These are phyloP conservation scores for Chaetomium tenue DNA, from an alignment of 495 filamentous ascomycete genomes.

Conservation along the genomic window DNA sequence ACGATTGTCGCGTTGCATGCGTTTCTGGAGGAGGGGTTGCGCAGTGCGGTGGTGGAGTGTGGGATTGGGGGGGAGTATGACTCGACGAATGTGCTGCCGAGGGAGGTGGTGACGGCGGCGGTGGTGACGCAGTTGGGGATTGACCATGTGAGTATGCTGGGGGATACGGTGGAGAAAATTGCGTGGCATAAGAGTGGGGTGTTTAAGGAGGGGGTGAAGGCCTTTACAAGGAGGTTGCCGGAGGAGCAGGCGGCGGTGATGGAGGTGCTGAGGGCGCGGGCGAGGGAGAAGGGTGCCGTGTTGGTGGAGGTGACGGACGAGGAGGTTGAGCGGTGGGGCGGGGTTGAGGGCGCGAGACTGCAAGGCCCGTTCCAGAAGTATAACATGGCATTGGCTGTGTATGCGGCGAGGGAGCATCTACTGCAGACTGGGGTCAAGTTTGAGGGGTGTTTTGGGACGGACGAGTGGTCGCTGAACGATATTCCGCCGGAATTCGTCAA, in stretches of 20 bases:
- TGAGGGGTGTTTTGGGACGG: constrained; percentile 24
- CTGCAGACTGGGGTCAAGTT: constrained; percentile 21
- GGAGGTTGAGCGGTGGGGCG: constrained; percentile 41
- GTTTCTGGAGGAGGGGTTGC: constrained; percentile 44
- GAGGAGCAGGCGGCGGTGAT: constrained; percentile 32
- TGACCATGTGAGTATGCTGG: constrained; percentile 53
- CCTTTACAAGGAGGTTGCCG: constrained; percentile 38
- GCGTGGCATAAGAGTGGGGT: constrained; percentile 56
- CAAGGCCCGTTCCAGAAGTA: constrained; percentile 47
- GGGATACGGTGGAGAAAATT: constrained; percentile 47
- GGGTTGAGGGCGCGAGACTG: constrained; percentile 32
- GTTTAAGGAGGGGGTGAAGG: constrained; percentile 43
- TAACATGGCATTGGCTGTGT: constrained; percentile 47
- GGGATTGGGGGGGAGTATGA: constrained; percentile 55
- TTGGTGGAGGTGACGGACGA: constrained; percentile 39
- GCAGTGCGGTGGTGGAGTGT: constrained; percentile 47
- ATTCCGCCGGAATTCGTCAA: constrained; percentile 54
- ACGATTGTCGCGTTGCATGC: constrained; percentile 47
- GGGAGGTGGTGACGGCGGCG: constrained; percentile 35
- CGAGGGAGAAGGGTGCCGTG: constrained; percentile 36
- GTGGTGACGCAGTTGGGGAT: constrained; percentile 50
- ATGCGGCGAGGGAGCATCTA: constrained; percentile 44
- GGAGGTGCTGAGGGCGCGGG: constrained; percentile 41
- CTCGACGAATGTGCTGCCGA: constrained; percentile 47
- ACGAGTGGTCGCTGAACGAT: constrained; percentile 21